These are phyloP conservation scores for Euphorbia tirucalli DNA, from an alignment of 345 rosid genomes.

Conservation along the genomic window DNA sequence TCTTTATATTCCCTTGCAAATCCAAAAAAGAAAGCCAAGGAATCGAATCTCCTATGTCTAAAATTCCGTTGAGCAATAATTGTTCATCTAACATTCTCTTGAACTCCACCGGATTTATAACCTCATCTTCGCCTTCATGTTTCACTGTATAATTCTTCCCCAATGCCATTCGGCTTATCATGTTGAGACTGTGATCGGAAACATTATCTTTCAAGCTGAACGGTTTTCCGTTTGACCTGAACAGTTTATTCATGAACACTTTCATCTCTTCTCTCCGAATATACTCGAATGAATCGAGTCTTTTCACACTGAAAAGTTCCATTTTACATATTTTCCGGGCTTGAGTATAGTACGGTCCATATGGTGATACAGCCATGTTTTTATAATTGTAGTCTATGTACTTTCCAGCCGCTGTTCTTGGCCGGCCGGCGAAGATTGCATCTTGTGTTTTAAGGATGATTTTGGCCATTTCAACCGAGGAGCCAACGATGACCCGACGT, in stretches of 20 bases:
- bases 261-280: slow-evolving; percentile 49
- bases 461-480: slow-evolving; percentile 53
- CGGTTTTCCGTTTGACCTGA: slow-evolving; percentile 18
- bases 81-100: too few species aligned
- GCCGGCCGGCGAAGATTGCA: too few species aligned
- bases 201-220: too few species aligned
- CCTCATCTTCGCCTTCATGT: too few species aligned
- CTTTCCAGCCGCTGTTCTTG: slow-evolving; percentile 53
- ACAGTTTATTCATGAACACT: slow-evolving; percentile 26
- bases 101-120: too few species aligned
- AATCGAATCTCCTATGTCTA: too few species aligned
- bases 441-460: too few species aligned
- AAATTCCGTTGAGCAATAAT: too few species aligned
- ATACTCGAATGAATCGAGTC: slow-evolving; percentile 58
- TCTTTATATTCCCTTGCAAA: slow-evolving; percentile 60
- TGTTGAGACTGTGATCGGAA: too few species aligned
- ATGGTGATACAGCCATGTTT: slow-evolving; percentile 60
- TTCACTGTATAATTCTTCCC: too few species aligned
- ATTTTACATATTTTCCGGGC: slow-evolving; percentile 57
- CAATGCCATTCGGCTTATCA: too few species aligned
- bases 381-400: slow-evolving; percentile 66
- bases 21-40: slow-evolving; percentile 51
- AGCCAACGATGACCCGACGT: slow-evolving; percentile 44
- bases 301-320: too few species aligned
- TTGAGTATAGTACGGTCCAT: slow-evolving; percentile 67